Base-by-base conservation (phyloP, 1,284 basidiomycete species). In the Heterobasidion annosum region DNA sequence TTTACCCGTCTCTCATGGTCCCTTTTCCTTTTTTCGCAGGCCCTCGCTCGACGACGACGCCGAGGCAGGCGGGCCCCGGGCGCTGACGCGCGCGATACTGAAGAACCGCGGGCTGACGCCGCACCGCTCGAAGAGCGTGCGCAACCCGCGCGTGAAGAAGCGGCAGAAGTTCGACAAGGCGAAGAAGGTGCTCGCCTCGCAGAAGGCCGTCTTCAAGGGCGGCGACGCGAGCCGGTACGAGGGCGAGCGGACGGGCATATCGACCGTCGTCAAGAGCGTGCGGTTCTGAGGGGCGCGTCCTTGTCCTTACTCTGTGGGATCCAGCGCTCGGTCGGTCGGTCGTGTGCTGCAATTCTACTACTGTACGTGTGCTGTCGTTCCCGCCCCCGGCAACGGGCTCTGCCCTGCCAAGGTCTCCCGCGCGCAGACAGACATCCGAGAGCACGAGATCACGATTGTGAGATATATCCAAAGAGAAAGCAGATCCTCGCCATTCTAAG, bases 81-180 rank as follows among this genome's bases (percentile, higher is more conserved):
- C 85, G 2, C 81, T 95, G 58, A 93, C 92, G 3, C 84, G 92
- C 13, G 85, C 91, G 7, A 98, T 98, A 63, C 77, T 96, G 63
- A 85, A 88, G 66, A 98, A 98, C 78, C 89, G 86, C 64, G 94
- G 95, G 56, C 82, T 98, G 57, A 97, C 93, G 15, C 93, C 94
- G 1, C 82, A 79, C 60, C 83, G 94, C 52, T 74, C 86, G 51
- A 97, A 97, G 72, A 77, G 74, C 53, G 90, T 92, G 43, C 90
- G 93, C 61, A 98, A 98, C 72, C 93, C 94, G 34, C 85, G 94
- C 62, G 93, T 98, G 70, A 98, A 97, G 81, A 98, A 98, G 71
- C 81, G 91, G 50, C 78, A 88, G 69, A 87, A 83, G 65, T 98
- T 87, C 76, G 93, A 94, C 65, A 88, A 96, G 72, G 94, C 93